Base-by-base conservation (phyloP, 345 rosid genomes). In the Lumnitzera littorea region DNA sequence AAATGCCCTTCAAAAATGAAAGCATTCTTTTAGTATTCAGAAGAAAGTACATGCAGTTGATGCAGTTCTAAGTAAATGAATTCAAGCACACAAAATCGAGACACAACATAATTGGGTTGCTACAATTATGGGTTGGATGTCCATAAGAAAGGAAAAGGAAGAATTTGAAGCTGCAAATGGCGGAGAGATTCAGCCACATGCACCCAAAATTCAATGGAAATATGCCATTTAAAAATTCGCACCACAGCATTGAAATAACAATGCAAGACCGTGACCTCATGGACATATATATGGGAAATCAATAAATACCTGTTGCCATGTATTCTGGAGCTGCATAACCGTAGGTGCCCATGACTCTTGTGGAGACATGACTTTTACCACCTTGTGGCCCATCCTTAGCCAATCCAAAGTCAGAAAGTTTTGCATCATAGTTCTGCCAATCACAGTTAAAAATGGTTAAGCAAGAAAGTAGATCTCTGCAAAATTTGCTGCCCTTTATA, bases 351-450 rank as follows among this genome's bases (percentile, higher is more conserved):
- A 94, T 94, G 55, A 94, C 36, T 61, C 99, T 74, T 5, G 99
- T 94, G 31, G 97, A 90, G 63, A 90, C 95, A 60, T 90, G 84
- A 70, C 97, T 90, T 57, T 70, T 66, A 62, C 82, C 87, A 2
- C 91, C 99, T 6, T 72, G 55, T 17, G 99, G 99, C 29, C 97
- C 91, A 61, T 94, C 99, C 63, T 91, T 88, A 68, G 97, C 97
- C 73, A 94, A 72, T 9, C 99, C 99, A 48, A 94, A 94, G 65
- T 90, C 97, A 3, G 99, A 90, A 48, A 94, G 95, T 50, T 84
- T 94, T 1, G 91, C 92, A 4, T 72, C 75, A 55, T 80, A 90
- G 43, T 82, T 84, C 99, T 89, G 73, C 76, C 52, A 29, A 27
- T 55, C 64, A 36, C 31, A 17, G 46, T 17, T 55, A 50, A 25